These are phyloP conservation scores for Xylariales sp. DNA, from an alignment of 2,329 filamentous ascomycete genomes.

Conservation along the genomic window DNA sequence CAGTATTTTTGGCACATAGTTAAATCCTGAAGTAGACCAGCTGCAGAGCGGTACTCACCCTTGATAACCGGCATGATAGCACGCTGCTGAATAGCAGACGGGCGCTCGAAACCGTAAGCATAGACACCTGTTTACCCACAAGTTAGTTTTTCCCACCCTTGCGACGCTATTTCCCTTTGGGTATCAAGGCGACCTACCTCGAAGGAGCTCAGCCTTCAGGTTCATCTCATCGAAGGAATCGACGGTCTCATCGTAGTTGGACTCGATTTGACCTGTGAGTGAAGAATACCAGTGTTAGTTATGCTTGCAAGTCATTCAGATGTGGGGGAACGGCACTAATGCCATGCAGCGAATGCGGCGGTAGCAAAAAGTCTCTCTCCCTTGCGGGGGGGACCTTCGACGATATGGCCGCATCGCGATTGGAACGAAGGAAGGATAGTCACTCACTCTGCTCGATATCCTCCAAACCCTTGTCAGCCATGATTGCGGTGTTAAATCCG, in stretches of 20 bases:
- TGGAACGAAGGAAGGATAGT: neutral
- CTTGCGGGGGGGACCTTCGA: too few relatives aligned
- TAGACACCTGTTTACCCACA: slow-evolving; percentile 66
- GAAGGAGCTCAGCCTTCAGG: slow-evolving; percentile 94
- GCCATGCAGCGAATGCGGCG: too few relatives aligned
- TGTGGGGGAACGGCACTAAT: too few relatives aligned
- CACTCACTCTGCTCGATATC: slow-evolving; percentile 42
- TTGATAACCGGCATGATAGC: slow-evolving; percentile 99
- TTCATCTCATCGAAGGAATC: slow-evolving; percentile 99
- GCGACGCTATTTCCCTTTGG: slow-evolving; percentile 6
- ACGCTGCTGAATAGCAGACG: slow-evolving; percentile 99
- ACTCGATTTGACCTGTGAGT: slow-evolving; percentile 90
- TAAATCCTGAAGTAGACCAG: too few relatives aligned
- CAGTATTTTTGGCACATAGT: too few relatives aligned
- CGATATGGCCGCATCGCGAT: neutral
- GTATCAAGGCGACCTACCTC: slow-evolving; percentile 54
- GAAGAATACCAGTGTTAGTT: slow-evolving; percentile 7
- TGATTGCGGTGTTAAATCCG: slow-evolving; percentile 67
- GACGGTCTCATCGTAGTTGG: slow-evolving; percentile 99
- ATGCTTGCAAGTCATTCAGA: too few relatives aligned
- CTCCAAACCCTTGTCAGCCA: slow-evolving; percentile 99
- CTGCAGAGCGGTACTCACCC: slow-evolving; percentile 64
- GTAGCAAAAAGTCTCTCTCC: too few relatives aligned
- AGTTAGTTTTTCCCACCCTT: slow-evolving; percentile 15
- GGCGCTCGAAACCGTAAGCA: slow-evolving; percentile 99